Evolutionary conservation across 805 yeast species (phyloP).

Genomic region (Lipomyces kockii): DNA sequence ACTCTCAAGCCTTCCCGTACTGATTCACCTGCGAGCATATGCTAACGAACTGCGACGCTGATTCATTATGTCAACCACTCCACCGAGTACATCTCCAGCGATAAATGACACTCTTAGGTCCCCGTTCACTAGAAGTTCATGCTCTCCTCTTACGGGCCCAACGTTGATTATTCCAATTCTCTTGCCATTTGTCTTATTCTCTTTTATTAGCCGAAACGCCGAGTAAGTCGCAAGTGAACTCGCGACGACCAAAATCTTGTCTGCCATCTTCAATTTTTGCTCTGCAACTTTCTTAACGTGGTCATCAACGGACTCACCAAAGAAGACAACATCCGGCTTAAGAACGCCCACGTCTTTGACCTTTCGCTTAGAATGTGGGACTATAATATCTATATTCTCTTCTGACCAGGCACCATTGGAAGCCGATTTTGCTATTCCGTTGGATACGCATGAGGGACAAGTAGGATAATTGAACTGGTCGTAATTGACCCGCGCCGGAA

Average conservation of each 20-base stretch:
- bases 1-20: not conserved
- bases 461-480: constrained; percentile 40
- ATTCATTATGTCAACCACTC: constrained; percentile 19
- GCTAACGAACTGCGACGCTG: not conserved
- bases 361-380: constrained; percentile 22
- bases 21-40: not conserved
- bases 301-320: constrained; percentile 40
- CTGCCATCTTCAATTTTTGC: constrained; percentile 29
- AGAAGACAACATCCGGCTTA: constrained; percentile 41
- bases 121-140: constrained; percentile 30
- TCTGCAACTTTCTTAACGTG: constrained; percentile 32
- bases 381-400: constrained; percentile 13
- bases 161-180: constrained; percentile 36
- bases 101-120: constrained; percentile 32
- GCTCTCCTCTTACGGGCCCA: constrained; percentile 40
- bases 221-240: constrained; percentile 41
- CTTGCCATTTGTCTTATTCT: constrained; percentile 35
- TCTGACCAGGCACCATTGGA: constrained; percentile 21
- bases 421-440: constrained; percentile 17
- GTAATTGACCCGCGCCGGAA: constrained; percentile 32
- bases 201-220: constrained; percentile 39
- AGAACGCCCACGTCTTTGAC: constrained; percentile 38
- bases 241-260: constrained; percentile 37
- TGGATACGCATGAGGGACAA: constrained; percentile 33
- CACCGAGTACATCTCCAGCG: constrained; percentile 33